A percentile compares a stretch with the other conserved stretches of the same genome.
phyloP scores from a whole-genome alignment of 768 basidiomycete genomes.

The Russula vinacea region DNA sequence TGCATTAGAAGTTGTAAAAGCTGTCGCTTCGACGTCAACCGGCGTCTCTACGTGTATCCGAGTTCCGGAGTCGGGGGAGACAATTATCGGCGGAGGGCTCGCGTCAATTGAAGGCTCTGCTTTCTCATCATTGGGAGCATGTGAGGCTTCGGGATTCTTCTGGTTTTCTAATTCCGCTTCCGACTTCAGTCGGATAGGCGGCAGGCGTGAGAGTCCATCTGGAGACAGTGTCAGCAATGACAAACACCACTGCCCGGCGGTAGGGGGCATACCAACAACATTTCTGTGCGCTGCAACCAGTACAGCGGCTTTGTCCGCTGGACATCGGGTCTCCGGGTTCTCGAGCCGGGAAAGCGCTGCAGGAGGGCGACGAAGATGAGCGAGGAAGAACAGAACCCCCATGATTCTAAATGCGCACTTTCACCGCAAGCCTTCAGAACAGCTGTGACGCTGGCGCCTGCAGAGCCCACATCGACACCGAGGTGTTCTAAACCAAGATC shows the following conservation, averaged over 20 bases:
- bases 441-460: constrained; percentile 50
- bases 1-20: constrained; percentile 7
- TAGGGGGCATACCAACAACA: constrained; percentile 64
- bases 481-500: constrained; percentile 87
- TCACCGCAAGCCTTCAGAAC: constrained; percentile 75
- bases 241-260: neutral
- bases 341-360: constrained; percentile 55
- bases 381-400: neutral
- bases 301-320: constrained; percentile 74
- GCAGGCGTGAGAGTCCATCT: constrained; percentile 75
- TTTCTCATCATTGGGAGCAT: constrained; percentile 22
- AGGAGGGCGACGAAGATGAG: constrained; percentile 22
- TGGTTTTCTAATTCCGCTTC: constrained; percentile 47
- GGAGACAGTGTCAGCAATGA: neutral
- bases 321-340: constrained; percentile 47
- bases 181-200: constrained; percentile 69
- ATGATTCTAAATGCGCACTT: constrained; percentile 43
- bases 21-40: neutral
- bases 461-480: constrained; percentile 69
- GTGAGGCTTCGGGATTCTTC: constrained; percentile 36
- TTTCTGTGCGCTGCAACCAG: constrained; percentile 83
- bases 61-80: constrained; percentile 30
- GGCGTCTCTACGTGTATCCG: constrained; percentile 21
- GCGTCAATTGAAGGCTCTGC: constrained; percentile 11
- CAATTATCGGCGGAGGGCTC: constrained; percentile 31